Evolutionary conservation across 305 asterid species (phyloP), one percentile per base, ranked within the genome.

Genomic region (Rubia tinctorum): DNA sequence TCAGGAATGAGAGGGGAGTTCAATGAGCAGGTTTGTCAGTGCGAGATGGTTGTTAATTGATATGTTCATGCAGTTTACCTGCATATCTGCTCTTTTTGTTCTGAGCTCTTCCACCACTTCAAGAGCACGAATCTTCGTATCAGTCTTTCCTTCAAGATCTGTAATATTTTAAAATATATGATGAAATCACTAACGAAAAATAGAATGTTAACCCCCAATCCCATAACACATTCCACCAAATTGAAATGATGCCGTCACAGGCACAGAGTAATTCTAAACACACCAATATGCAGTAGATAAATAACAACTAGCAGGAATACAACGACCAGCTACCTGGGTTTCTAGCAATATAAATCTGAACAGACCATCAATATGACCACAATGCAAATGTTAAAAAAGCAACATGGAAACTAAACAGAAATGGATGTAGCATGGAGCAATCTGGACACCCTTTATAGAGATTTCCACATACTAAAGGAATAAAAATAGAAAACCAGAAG

Each of bases 91-190:
- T 85, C 98, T 84, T 81, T 84, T 83, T 70, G 84, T 85, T 80
- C 96, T 77, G 70, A 93, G 90, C 69, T 88, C 96, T 72, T 93
- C 97, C 79, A 91, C 77, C 78, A 84, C 97, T 86, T 92, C 97
- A 83, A 86, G 58, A 56, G 88, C 88, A 76, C 91, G 91, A 75
- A 92, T 89, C 83, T 92, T 92, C 88, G 84, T 61, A 80, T 92
- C 98, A 30, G 95, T 88, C 85, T 88, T 89, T 75, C 95, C 98
- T 84, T 92, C 97, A 58, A 92, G 89, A 83, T 90, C 96, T 92
- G 80, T 42, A 78, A 73, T 42, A 82, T 20, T 66, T 20, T 56
- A 13, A 34, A 45, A 20, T 25, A 62, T 22, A 55, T 15, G 30
- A 56, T 64, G 68, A 61, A 23, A 58, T 25, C 47, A 71, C 12